A percentile compares a stretch with the other conserved stretches of the same genome.
These are phyloP conservation scores for Monotropa hypopitys DNA, from an alignment of 179 eudicot species.

Conservation along the genomic window DNA sequence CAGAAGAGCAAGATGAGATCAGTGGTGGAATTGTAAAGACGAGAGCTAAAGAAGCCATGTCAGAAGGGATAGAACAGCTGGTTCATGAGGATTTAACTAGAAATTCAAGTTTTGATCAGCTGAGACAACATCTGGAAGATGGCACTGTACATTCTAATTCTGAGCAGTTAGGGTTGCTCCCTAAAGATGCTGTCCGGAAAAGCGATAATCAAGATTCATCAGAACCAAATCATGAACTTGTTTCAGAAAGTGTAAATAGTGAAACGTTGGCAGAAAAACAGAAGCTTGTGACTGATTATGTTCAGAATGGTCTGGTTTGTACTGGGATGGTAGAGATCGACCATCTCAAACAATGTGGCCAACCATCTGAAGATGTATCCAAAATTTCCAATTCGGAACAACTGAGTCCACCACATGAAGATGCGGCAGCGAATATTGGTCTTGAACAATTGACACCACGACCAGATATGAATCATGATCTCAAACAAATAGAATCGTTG, in stretches of 20 bases:
- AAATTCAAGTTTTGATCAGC: slow-evolving; percentile 9
- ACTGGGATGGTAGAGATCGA: slow-evolving; percentile 1
- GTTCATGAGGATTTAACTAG: slow-evolving; percentile 1
- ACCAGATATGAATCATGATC: slow-evolving; percentile 7
- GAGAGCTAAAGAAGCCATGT: slow-evolving; percentile 5
- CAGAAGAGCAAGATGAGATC: neutral
- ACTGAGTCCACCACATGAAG: slow-evolving; percentile 7
- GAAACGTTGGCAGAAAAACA: slow-evolving; percentile 14
- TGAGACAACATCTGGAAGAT: slow-evolving; percentile 5
- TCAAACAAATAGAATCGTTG: slow-evolving; percentile 9
- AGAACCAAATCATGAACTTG: slow-evolving; percentile 10
- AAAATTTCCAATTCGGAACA: slow-evolving; percentile 15
- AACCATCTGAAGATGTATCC: slow-evolving; percentile 13
- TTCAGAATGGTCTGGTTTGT: slow-evolving; percentile 13
- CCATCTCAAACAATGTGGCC: slow-evolving; percentile 15
- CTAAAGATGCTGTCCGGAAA: neutral
- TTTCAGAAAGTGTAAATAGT: slow-evolving; percentile 1
- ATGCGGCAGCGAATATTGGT: slow-evolving; percentile 4
- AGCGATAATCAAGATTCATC: slow-evolving; percentile 2
- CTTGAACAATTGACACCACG: slow-evolving; percentile 12
- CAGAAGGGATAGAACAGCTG: neutral
- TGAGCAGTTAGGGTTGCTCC: neutral
- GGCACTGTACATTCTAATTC: neutral
- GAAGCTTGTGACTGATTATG: slow-evolving; percentile 11
- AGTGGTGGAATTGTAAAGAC: slow-evolving; percentile 7